Evolutionary conservation across 1,284 basidiomycete genomes (phyloP), one percentile per base, ranked within the genome.

Genomic region (Pseudozyma sp.): DNA sequence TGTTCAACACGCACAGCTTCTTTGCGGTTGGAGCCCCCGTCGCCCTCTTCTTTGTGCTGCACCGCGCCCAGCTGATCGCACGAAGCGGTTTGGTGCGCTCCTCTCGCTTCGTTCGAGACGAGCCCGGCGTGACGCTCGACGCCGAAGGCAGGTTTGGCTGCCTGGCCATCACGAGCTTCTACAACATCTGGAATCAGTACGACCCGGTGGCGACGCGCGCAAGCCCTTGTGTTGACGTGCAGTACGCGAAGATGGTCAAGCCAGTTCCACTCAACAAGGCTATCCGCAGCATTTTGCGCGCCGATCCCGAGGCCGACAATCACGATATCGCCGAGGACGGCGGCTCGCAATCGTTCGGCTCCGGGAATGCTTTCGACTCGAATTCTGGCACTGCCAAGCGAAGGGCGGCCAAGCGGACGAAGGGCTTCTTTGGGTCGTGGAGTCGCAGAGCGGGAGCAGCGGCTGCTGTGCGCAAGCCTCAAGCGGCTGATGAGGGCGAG

Each of bases 1-100:
- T 80, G 37, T 82, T 81, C 85, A 86, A 87, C 58, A 86, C 85
- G 5, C 86, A 85, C 61, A 86, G 85, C 65, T 82, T 88, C 17
- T 89, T 88, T 78, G 83, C 87, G 8, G 84, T 86, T 14, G 88
- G 88, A 6, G 87, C 87, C 54, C 88, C 88, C 0, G 81, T 88
- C 1, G 86, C 87, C 0, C 83, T 89, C 31, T 88, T 88, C 76
- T 81, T 88, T 11, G 87, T 88, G 65, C 80, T 89, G 7, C 86
- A 88, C 54, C 87, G 87, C 44, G 85, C 87, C 0, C 88, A 88
- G 68, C 75, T 88, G 16, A 87, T 88, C 67, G 87, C 88, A 0
- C 82, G 88, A 16, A 68, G 85, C 63, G 88, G 87, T 2, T 76
- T 87, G 46, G 86, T 86, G 54, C 68, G 87, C 47, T 87, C 87